Base-by-base conservation (phyloP, 192 early-diverging fungal genomes). In the Kickxella alabastrina region DNA sequence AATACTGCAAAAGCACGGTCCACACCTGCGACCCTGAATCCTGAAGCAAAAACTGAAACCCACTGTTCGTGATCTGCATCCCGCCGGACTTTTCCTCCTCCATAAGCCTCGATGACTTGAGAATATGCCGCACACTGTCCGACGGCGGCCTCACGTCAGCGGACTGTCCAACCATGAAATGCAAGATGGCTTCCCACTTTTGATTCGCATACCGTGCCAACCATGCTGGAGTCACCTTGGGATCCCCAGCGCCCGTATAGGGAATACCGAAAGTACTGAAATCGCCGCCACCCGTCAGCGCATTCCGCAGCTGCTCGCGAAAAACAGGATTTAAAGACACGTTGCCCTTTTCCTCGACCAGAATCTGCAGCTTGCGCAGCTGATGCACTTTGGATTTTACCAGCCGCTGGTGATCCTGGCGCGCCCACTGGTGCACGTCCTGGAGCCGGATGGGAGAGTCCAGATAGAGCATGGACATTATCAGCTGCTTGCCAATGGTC, bases 11-110 rank as follows among this genome's bases (percentile, higher is more conserved):
- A 45, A 98, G 67, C 36, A 98, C 87, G 1, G 91, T 88, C 95
- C 95, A 98, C 7, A 95, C 90, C 77, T 98, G 95, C 17, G 92
- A 86, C 45, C 90, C 90, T 15, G 88, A 79, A 60, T 98, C 92
- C 65, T 94, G 93, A 21, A 98, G 64, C 43, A 98, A 60, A 62
- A 98, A 98, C 67, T 98, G 95, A 65, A 98, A 98, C 9, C 95
- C 95, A 60, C 93, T 92, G 60, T 90, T 92, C 7, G 94, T 95
- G 47, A 98, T 98, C 23, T 69, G 69, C 32, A 89, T 71, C 1
- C 57, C 65, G 4, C 43, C 47, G n/a, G 34, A 9, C 10, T 60
- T 45, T n/a, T n/a, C n/a, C 18, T 55, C 54, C 42, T 79, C 61
- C 78, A 96, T 96, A 10, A 98, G 68, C 15, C 83, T 76, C 23